A percentile compares a stretch with the other conserved stretches of the same genome.
Evolutionary conservation across 1,139 yeast genomes (phyloP).

Genomic region (Saccharomyces hybrid): DNA sequence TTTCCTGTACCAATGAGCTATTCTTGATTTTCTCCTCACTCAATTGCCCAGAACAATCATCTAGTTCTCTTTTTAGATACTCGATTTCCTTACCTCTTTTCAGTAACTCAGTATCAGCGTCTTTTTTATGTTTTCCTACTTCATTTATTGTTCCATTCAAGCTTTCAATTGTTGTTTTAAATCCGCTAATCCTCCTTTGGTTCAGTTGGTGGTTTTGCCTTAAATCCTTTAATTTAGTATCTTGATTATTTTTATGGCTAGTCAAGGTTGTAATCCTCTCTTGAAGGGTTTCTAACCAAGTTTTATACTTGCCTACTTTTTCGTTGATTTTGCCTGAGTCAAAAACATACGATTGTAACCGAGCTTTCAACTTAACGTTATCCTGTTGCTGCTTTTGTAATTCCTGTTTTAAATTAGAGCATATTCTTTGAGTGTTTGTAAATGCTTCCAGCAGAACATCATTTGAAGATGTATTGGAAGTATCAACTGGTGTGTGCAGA

Average conservation of each 20-base stretch:
- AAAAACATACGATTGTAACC: constrained; percentile 13
- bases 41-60: constrained; percentile 29
- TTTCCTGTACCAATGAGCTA: constrained; percentile 18
- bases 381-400: constrained; percentile 20
- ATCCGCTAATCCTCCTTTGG: constrained; percentile 14
- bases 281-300: constrained; percentile 13
- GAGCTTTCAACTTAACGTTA: constrained; percentile 18
- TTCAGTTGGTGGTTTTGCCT: constrained; percentile 14
- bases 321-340: constrained; percentile 16
- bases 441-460: constrained; percentile 31
- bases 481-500: neutral
- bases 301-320: constrained; percentile 16
- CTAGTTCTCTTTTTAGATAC: constrained; percentile 24
- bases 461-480: constrained; percentile 21
- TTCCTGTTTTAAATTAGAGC: constrained; percentile 26
- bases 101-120: constrained; percentile 17
- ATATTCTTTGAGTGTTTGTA: constrained; percentile 29
- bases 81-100: constrained; percentile 25
- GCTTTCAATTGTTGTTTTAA: constrained; percentile 13
- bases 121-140: constrained; percentile 13
- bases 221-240: constrained; percentile 15
- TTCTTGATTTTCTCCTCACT: constrained; percentile 28
- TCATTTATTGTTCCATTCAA: constrained; percentile 13
- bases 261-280: constrained; percentile 14
- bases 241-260: constrained; percentile 16